Conservation (phyloP, 768 basidiomycete species). For the Fibroporia radiculosa region DNA sequence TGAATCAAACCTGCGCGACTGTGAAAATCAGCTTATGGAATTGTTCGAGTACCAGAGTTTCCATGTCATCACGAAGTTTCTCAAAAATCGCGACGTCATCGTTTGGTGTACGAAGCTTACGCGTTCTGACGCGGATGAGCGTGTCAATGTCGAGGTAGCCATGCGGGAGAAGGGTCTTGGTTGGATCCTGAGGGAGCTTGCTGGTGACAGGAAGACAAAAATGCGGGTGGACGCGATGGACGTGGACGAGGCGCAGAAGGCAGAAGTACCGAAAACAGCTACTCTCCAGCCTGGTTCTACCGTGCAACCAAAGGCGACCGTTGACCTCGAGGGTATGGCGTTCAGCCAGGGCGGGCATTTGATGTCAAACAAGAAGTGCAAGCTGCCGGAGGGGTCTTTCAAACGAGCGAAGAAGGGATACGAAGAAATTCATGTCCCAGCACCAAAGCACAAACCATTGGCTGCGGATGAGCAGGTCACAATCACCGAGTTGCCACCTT, state of each 20-base stretch:
- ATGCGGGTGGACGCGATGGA: constrained; percentile 62
- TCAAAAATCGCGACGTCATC: constrained; percentile 92
- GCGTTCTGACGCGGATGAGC: constrained; percentile 80
- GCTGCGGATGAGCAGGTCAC: constrained; percentile 64
- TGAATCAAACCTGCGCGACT: constrained; percentile 82
- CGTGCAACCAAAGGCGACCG: constrained; percentile 73
- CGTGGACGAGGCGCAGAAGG: constrained; percentile 52
- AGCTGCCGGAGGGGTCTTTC: constrained; percentile 95
- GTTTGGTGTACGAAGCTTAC: constrained; percentile 98
- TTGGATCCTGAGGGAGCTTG: constrained; percentile 88
- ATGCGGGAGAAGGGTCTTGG: constrained; percentile 97
- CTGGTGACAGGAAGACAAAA: constrained; percentile 70
- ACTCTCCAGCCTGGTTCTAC: constrained; percentile 84
- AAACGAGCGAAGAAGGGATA: constrained; percentile 95
- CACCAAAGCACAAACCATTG: constrained; percentile 71
- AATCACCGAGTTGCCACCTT: constrained; percentile 66
- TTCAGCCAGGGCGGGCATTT: constrained; percentile 94
- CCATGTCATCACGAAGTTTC: constrained; percentile 80
- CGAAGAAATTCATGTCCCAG: constrained; percentile 96
- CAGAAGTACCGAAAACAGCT: constrained; percentile 66
- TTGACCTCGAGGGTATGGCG: constrained; percentile 93
- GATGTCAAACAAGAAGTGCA: constrained; percentile 99
- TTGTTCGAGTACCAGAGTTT: constrained; percentile 92
- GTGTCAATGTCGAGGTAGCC: constrained; percentile 90
- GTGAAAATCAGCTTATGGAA: constrained; percentile 95